phyloP scores from a whole-genome alignment of 129 eudicot genomes.

The Helianthus tuberosus region DNA sequence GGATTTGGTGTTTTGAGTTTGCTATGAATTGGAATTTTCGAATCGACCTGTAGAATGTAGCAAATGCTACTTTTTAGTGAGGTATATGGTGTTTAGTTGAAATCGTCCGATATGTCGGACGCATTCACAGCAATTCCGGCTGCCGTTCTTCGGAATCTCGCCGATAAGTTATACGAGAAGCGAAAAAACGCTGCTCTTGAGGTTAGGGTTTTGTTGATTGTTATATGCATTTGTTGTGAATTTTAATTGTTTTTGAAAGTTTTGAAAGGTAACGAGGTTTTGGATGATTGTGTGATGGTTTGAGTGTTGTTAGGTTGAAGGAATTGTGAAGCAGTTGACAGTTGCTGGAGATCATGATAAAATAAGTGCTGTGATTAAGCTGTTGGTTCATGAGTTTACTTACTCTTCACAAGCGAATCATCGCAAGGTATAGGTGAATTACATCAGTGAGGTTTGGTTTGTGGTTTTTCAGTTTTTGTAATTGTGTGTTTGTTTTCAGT shows the following conservation, averaged over 20 bases:
- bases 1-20: too few relatives aligned
- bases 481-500: slow-evolving; percentile 45
- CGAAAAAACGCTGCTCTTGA: too few relatives aligned
- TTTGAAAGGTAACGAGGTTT: too few relatives aligned
- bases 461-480: not conserved
- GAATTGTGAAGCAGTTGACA: slow-evolving; percentile 83
- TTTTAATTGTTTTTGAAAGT: too few relatives aligned
- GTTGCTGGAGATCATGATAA: slow-evolving; percentile 75
- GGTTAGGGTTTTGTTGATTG: too few relatives aligned
- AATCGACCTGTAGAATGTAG: too few relatives aligned
- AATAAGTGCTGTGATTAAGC: slow-evolving; percentile 70
- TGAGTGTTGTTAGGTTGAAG: too few relatives aligned
- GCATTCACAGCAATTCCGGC: slow-evolving; percentile 74
- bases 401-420: slow-evolving; percentile 81
- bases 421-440: slow-evolving; percentile 54
- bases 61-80: too few relatives aligned
- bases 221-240: too few relatives aligned
- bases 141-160: slow-evolving; percentile 75
- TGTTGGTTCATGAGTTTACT: slow-evolving; percentile 75
- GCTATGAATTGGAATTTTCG: too few relatives aligned
- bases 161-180: too few relatives aligned
- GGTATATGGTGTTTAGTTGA: slow-evolving; percentile 17
- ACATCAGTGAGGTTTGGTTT: slow-evolving; percentile 2
- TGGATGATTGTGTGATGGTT: too few relatives aligned
- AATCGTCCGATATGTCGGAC: slow-evolving; percentile 63